Evolutionary conservation across 768 basidiomycete species (phyloP), one percentile per base, ranked within the genome.

Genomic region (Leccinum aurantiacum): DNA sequence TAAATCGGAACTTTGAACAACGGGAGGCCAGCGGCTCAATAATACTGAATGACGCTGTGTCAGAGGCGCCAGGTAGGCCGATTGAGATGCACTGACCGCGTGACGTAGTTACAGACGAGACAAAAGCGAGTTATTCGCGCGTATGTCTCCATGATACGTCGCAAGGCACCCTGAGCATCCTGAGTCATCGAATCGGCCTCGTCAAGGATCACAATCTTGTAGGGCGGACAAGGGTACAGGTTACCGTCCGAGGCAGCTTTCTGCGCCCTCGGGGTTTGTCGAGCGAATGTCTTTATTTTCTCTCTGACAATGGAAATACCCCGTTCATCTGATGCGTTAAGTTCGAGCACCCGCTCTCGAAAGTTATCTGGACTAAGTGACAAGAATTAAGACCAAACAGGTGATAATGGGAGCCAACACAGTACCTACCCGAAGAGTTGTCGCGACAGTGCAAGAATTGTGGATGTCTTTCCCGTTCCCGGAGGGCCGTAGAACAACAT

Each of bases 101-200:
- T 99, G 50, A 99, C 97, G 74, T 98, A 99, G 78, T 99, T 99
- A 78, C 97, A 99, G 17, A 98, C 93, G 22, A 99, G 80, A 74
- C 97, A 99, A 77, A 99, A 99, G 5, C 97, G 83, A 33, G 97
- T 99, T 71, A 98, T 98, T 58, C 90, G 84, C 17, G 93, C 93
- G 69, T 98, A 95, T n/a, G 88, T 95, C 75, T 99, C 97, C 97
- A 99, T 99, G 71, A 98, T 98, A n/a, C 97, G 85, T 46, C 97
- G 83, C 44, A 99, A 79, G 0, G 97, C 97, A 35, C 90, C 95
- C 73, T 99, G 97, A 5, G 97, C 97, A 71, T 99, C 97, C 76
- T 98, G 96, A 6, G 97, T 99, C 97, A 99, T 99, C 6, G 94
- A 96, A 74, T 99, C 97, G 22, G 97, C 97, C 76, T 99, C 97